A percentile compares a stretch with the other conserved stretches of the same genome.
Evolutionary conservation across 257 asterid species (phyloP).

Genomic region (Solanum chiquidenum): DNA sequence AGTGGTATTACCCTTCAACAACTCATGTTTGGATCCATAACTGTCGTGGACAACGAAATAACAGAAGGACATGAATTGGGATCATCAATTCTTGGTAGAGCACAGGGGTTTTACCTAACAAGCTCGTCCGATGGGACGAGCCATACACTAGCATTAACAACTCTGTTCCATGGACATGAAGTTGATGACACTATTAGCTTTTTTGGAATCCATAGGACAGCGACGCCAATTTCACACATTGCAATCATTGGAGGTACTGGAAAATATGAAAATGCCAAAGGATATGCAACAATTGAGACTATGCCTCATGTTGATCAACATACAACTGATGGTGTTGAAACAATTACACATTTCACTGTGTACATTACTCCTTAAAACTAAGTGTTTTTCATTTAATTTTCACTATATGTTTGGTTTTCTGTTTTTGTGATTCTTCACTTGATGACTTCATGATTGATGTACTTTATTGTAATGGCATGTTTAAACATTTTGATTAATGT

Average conservation of each 20-base stretch:
- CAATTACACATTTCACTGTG: slow-evolving; percentile 74
- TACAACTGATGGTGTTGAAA: slow-evolving; percentile 73
- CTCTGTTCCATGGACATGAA: slow-evolving; percentile 53
- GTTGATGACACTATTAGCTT: slow-evolving; percentile 56
- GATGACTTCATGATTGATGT: background rate
- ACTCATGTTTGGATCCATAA: slow-evolving; percentile 80
- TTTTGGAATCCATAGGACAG: slow-evolving; percentile 82
- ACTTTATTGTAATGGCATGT: background rate
- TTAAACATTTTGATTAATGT: background rate
- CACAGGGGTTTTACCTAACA: slow-evolving; percentile 73
- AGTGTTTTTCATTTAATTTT: background rate
- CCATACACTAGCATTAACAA: slow-evolving; percentile 70
- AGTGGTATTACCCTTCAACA: slow-evolving; percentile 62
- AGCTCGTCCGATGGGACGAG: slow-evolving; percentile 86
- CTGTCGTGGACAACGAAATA: slow-evolving; percentile 78
- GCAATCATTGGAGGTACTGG: slow-evolving; percentile 82
- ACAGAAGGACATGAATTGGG: slow-evolving; percentile 76
- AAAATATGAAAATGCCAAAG: slow-evolving; percentile 59
- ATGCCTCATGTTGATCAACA: slow-evolving; percentile 70
- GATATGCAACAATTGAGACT: slow-evolving; percentile 70
- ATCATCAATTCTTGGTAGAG: slow-evolving; percentile 51
- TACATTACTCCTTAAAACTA: slow-evolving; percentile 40
- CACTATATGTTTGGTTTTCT: background rate
- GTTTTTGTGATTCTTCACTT: background rate
- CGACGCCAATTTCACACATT: slow-evolving; percentile 67